phyloP scores from a whole-genome alignment of 495 filamentous ascomycete species.

The Elaphomyces granulatus region DNA sequence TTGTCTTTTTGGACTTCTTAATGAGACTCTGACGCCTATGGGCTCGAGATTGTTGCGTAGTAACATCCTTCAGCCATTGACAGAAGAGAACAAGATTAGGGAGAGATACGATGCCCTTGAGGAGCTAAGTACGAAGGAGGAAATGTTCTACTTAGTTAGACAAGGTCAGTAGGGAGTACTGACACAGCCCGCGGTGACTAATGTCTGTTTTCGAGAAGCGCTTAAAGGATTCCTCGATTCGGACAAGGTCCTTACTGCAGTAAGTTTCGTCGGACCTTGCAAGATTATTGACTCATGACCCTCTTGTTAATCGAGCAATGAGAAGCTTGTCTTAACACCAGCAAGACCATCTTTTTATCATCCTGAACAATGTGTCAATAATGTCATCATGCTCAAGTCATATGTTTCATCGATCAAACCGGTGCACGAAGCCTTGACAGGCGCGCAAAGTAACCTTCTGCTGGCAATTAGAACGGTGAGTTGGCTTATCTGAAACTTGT shows the following conservation, averaged over 20 bases:
- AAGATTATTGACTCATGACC: not conserved
- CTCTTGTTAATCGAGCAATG: conserved; percentile 17
- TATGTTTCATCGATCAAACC: conserved; percentile 54
- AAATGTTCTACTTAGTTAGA: conserved; percentile 69
- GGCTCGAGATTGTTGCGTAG: conserved; percentile 66
- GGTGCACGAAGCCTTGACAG: conserved; percentile 51
- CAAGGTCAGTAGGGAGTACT: conserved; percentile 30
- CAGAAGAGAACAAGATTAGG: conserved; percentile 43
- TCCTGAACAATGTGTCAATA: conserved; percentile 68
- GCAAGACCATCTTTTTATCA: conserved; percentile 48
- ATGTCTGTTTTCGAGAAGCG: conserved; percentile 25
- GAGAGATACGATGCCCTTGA: conserved; percentile 71
- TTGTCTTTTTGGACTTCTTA: conserved; percentile 71
- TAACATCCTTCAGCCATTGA: conserved; percentile 84
- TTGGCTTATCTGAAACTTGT: not conserved
- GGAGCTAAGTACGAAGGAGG: conserved; percentile 69
- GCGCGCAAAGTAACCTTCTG: conserved; percentile 51
- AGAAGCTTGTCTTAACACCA: conserved; percentile 52
- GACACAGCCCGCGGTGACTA: not conserved
- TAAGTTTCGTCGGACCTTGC: conserved; percentile 8
- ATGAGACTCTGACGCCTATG: conserved; percentile 78
- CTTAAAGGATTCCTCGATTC: conserved; percentile 54
- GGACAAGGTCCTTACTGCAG: conserved; percentile 25
- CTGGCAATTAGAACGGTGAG: conserved; percentile 46
- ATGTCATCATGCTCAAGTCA: conserved; percentile 74